Evolutionary conservation across 2,329 filamentous ascomycete genomes (phyloP).

Genomic region (Apiospora marii): DNA sequence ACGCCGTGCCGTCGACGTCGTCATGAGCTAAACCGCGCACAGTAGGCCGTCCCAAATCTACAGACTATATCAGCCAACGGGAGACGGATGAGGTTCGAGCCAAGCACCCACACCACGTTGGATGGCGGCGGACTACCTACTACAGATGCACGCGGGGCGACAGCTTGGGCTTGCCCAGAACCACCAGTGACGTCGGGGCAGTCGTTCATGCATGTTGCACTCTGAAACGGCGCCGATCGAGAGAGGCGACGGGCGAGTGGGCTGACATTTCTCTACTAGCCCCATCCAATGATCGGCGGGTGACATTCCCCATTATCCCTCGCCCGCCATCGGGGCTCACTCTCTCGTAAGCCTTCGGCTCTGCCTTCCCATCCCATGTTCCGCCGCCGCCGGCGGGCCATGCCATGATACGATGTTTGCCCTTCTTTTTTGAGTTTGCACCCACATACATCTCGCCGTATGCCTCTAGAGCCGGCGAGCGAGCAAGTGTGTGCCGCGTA

Average conservation of each 20-base stretch:
- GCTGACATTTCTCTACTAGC: not conserved
- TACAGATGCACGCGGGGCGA: not conserved
- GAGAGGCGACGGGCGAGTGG: not conserved
- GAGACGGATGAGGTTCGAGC: not conserved
- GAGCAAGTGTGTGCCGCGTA: not conserved
- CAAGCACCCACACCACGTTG: slow-evolving; percentile 3
- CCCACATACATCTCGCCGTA: no score
- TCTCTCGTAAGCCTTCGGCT: not conserved
- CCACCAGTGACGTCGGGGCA: not conserved
- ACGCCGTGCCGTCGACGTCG: not conserved
- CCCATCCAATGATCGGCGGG: not conserved
- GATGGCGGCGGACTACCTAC: slow-evolving; percentile 4
- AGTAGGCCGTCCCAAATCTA: not conserved
- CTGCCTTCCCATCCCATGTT: not conserved
- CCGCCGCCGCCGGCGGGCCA: not conserved
- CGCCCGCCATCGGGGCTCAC: not conserved
- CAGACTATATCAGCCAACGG: not conserved
- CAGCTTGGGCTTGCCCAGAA: slow-evolving; percentile 5
- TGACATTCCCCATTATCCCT: not conserved
- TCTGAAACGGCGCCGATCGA: not conserved
- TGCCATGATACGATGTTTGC: not conserved
- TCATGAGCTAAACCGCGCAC: not conserved
- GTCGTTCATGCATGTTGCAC: slow-evolving; percentile 17
- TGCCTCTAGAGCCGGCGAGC: not conserved
- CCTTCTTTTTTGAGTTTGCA: not conserved